phyloP scores from a whole-genome alignment of 2,329 filamentous ascomycete species.

The Pseudopyricularia javanii region DNA sequence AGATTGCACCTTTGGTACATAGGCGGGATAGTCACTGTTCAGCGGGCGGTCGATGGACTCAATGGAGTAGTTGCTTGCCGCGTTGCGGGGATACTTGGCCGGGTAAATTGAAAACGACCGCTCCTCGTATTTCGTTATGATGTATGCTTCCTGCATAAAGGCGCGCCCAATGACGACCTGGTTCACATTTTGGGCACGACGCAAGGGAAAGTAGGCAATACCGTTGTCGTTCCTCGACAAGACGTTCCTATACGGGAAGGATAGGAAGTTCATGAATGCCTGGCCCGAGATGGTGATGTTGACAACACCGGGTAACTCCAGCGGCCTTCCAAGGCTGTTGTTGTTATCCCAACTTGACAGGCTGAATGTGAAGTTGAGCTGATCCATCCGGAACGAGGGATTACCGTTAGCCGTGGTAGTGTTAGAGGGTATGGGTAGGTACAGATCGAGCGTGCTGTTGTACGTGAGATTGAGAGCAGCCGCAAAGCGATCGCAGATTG shows the following conservation, averaged over 20 bases:
- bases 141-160: constrained; percentile 58
- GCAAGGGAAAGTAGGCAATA: constrained; percentile 54
- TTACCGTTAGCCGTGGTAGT: constrained; percentile 22
- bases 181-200: constrained; percentile 36
- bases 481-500: constrained; percentile 53
- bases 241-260: constrained; percentile 33
- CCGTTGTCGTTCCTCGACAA: constrained; percentile 30
- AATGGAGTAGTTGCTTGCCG: constrained; percentile 25
- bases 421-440: constrained; percentile 50
- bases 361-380: constrained; percentile 43
- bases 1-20: constrained; percentile 12
- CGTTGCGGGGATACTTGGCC: constrained; percentile 35
- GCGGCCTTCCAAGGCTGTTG: constrained; percentile 36
- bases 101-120: constrained; percentile 41
- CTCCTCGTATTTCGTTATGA: constrained; percentile 44
- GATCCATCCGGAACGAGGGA: constrained; percentile 26
- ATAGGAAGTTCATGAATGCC: constrained; percentile 36
- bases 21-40: constrained; percentile 34
- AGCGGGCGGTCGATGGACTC: constrained; percentile 26
- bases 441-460: constrained; percentile 50
- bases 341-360: constrained; percentile 42
- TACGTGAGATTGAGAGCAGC: constrained; percentile 50
- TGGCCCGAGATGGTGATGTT: constrained; percentile 42
- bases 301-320: constrained; percentile 35
- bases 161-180: constrained; percentile 53